Base-by-base conservation (phyloP, 352 stramenopile genomes). In the Pythium aphanidermatum region DNA sequence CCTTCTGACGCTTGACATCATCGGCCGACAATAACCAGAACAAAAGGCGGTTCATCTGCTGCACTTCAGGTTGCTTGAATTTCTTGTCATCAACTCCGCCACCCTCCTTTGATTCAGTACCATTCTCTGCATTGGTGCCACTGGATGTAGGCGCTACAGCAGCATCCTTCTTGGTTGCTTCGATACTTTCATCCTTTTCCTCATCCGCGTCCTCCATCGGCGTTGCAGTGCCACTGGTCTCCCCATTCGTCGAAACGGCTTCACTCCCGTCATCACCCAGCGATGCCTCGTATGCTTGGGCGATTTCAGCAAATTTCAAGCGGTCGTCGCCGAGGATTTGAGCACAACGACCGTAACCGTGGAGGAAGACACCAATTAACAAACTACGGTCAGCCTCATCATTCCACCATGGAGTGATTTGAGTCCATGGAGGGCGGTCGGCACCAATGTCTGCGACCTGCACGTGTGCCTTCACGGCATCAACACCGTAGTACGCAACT, bases 381-480 rank as follows among this genome's bases (percentile, higher is more conserved):
- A 95, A 51, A 50, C 77, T 86, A 23, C 81, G 69, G 34, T 95
- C 83, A 0, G 80, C 78, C 17, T 88, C 65, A 27, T 81, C 65
- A 37, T 92, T 81, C 83, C 83, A 95, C 83, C 83, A 95, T 12
- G 71, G 70, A 10, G 83, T 95, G 42, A 95, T 91, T 51, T 81
- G 63, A 0, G 80, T 78, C 83, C 83, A 95, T 37, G 52, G 51
- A 14, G 83, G 83, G n/a, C 83, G 68, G 28, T 95, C 83, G 4
- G 40, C 30, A 9, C 76, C 65, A 12, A 87, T 63, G 27, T 86
- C 71, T 2, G 76, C 65, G 13, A 92, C 34, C 26, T 84, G 57
- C 25, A 95, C 80, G 27, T 65, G 58, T 17, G 62, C 66, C 3
- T 80, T 58, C 4, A 95, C 41, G 20, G 70, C 81, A 28, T 88